Evolutionary conservation across 805 yeast genomes (phyloP).

Genomic region (Metschnikowia drakensbergensis): DNA sequence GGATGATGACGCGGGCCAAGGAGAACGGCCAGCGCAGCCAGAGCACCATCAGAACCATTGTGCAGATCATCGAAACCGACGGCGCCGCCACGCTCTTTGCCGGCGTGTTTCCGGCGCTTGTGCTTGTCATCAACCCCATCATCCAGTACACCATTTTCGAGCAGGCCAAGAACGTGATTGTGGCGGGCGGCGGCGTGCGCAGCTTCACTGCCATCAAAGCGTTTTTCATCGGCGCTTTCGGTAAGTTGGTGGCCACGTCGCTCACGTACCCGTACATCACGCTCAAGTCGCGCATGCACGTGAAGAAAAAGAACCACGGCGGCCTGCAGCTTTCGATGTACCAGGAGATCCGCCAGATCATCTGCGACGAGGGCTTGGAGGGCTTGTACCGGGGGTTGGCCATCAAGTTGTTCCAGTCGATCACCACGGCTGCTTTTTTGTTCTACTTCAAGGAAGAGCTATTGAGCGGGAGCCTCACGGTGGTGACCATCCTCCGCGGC

Average conservation of each 20-base stretch:
- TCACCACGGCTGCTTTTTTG: constrained; percentile 83
- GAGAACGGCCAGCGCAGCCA: constrained; percentile 21
- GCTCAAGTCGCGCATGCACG: constrained; percentile 82
- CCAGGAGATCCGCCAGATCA: constrained; percentile 53
- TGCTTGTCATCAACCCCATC: constrained; percentile 82
- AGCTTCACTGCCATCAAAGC: constrained; percentile 71
- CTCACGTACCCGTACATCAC: constrained; percentile 91
- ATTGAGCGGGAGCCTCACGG: constrained; percentile 51
- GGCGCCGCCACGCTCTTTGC: constrained; percentile 73
- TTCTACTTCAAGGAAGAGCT: constrained; percentile 89
- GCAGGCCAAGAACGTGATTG: constrained; percentile 67
- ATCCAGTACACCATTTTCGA: constrained; percentile 91
- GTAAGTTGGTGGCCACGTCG: constrained; percentile 84
- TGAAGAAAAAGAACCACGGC: constrained; percentile 36
- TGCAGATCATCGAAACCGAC: constrained; percentile 62
- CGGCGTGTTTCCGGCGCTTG: constrained; percentile 84
- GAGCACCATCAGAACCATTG: constrained; percentile 53
- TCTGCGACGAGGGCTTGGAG: constrained; percentile 64
- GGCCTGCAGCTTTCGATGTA: constrained; percentile 36
- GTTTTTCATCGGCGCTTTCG: constrained; percentile 81
- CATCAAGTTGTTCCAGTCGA: constrained; percentile 78
- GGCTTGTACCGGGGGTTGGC: constrained; percentile 80
- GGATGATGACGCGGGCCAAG: constrained; percentile 62
- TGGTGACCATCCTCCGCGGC: constrained; percentile 41
- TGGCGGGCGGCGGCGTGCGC: constrained; percentile 46